A percentile compares a stretch with the other conserved stretches of the same genome.
Conservation (phyloP, 257 asterid genomes). For the Coffea eugenioides region DNA sequence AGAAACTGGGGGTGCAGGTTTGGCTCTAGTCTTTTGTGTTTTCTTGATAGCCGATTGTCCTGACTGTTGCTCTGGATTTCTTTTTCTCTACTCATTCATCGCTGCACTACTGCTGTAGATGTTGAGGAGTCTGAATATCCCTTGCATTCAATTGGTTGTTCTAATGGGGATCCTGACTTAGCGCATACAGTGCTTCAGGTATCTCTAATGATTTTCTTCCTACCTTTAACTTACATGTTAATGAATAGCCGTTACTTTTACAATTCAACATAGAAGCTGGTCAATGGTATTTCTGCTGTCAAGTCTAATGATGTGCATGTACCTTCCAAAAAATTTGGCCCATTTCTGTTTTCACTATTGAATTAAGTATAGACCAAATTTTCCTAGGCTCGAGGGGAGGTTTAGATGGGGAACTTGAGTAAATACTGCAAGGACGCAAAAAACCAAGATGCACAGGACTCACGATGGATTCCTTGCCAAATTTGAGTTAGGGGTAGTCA, state of each 20-base stretch:
- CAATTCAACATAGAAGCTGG: not conserved
- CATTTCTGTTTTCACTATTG: not conserved
- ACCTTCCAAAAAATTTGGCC: not conserved
- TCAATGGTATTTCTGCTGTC: not conserved
- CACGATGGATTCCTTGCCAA: not conserved
- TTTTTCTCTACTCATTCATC: not conserved
- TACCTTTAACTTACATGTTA: not conserved
- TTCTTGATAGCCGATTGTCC: constrained; percentile 2
- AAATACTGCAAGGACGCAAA: not conserved
- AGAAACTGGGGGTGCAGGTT: constrained; percentile 51
- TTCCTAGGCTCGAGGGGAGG: not conserved
- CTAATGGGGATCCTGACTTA: constrained; percentile 75
- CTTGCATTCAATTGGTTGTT: constrained; percentile 60
- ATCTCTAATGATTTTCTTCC: constrained; percentile 1
- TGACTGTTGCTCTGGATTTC: not conserved
- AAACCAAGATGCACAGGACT: not conserved
- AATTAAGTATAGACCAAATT: not conserved
- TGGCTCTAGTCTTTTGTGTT: constrained; percentile 1
- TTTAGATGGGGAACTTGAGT: not conserved
- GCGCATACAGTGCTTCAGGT: constrained; percentile 75
- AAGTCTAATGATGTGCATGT: not conserved
- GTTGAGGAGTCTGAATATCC: constrained; percentile 54
- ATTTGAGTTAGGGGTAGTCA: no score
- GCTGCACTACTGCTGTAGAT: constrained; percentile 29
- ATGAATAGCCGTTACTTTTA: not conserved